Conservation (phyloP, 495 filamentous ascomycete genomes). For the Podospora comata region DNA sequence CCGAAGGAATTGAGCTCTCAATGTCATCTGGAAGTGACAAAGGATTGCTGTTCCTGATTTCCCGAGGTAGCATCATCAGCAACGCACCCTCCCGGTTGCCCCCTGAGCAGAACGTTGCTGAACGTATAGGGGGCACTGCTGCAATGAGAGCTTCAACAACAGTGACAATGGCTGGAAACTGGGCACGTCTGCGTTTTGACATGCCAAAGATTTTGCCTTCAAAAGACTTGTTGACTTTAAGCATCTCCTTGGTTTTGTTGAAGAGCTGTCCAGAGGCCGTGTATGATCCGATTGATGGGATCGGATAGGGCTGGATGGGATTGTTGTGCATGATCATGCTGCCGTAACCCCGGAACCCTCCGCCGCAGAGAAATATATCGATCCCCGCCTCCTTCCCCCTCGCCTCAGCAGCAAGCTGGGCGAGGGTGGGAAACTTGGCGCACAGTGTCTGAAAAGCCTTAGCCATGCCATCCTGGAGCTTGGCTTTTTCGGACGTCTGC, state of each 20-base stretch:
- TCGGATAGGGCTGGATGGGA: conserved; percentile 69
- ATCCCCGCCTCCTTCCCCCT: conserved; percentile 54
- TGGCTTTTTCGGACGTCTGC: conserved; percentile 46
- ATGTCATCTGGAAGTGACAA: conserved; percentile 42
- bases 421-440: conserved; percentile 45
- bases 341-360: conserved; percentile 88
- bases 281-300: conserved; percentile 82
- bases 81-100: conserved; percentile 83
- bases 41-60: conserved; percentile 61
- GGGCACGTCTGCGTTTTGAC: conserved; percentile 72
- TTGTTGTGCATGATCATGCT: conserved; percentile 75
- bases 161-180: conserved; percentile 80
- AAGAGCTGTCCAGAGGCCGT: conserved; percentile 61
- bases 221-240: conserved; percentile 52
- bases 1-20: conserved; percentile 1
- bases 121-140: conserved; percentile 65
- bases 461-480: conserved; percentile 58
- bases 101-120: conserved; percentile 77
- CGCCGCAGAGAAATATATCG: conserved; percentile 80
- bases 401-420: conserved; percentile 45
- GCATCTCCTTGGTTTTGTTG: conserved; percentile 55
- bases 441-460: conserved; percentile 64
- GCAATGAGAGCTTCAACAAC: conserved; percentile 68
- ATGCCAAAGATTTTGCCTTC: conserved; percentile 70
- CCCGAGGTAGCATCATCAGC: conserved; percentile 59